Evolutionary conservation across 139 green algal species (phyloP), one percentile per base, ranked within the genome.

Genomic region (Spirogloea muscicola): DNA sequence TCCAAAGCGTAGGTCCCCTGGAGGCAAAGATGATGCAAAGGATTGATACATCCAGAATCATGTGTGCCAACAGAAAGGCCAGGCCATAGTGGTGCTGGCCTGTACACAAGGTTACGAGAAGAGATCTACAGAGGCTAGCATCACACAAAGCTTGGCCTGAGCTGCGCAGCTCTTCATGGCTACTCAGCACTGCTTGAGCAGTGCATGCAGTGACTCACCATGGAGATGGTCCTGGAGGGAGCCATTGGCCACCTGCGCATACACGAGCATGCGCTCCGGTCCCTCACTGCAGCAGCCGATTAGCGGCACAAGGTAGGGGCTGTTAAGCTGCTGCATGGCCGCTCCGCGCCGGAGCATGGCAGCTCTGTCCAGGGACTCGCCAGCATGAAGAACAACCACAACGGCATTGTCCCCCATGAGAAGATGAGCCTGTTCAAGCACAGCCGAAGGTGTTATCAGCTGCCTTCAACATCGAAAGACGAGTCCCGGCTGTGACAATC

Each of bases 191-290:
- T n/a, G n/a, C n/a, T n/a, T n/a, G 16, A 25, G 27, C 13, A 31
- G 33, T 5, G 3, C 48, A 4, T 57, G 2, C n/a, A n/a, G n/a
- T n/a, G n/a, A 64, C 49, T 10, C 49, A 61, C 64, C 68, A 39
- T 77, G 68, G n/a, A 77, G 33, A 39, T 77, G 68, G 38, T 77
- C 68, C 2, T 77, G 25, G 29, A 77, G 68, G 1, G 42, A 62
- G 55, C 68, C 68, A 58, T 71, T 71, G 57, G 55, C 21, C 9
- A 77, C n/a, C 38, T 76, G 75, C 58, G 74, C 37, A 27, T 77
- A 77, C 0, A 77, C 68, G 57, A 77, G 68, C 57, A 77, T 55
- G 27, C 58, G 42, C 10, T 77, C 25, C 5, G 4, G 3, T 18
- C 21, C 37, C 9, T n/a, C 21, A 21, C 10, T 29, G 58, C 68